Base-by-base conservation (phyloP, 1,139 yeast genomes). In the Candida sp. region DNA sequence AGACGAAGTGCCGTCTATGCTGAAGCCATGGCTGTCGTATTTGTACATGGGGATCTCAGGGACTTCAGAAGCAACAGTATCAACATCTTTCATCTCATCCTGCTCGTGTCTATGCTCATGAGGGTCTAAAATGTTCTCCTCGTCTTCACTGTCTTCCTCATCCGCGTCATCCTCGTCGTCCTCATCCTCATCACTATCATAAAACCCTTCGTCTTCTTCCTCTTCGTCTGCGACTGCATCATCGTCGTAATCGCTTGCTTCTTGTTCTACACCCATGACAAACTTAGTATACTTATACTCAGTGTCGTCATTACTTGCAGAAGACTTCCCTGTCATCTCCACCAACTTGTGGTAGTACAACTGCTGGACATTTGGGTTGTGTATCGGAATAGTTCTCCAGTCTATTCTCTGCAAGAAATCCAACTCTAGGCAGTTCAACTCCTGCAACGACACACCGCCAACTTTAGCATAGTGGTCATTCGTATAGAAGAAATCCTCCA, bases 391-490 rank as follows among this genome's bases (percentile, higher is more conserved):
- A 49, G 79, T 73, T 51, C 72, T 77, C 84, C 96, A 94, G 56
- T 86, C 86, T 9, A 94, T 94, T 56, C 94, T 75, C 46, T 83
- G 83, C 49, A 94, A 77, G 62, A 94, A 92, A 68, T 94, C 98
- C 50, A 89, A 85, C 65, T 94, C 99, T 44, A 94, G 75, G 53
- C 94, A 80, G 67, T 94, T 94, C 58, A 94, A 75, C 67, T 94
- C 99, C 53, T 87, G 81, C 42, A 88, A 75, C 38, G 94, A 91
- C 6, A 94, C 88, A 57, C 99, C 99, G 1, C 99, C 99, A 22
- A 94, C 98, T 65, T 90, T 89, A 8, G 98, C 97, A 65, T 94
- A 94, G 67, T 93, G 98, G 37, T 88, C 83, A 67, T 93, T 94
- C 5, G 98, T 92, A 68, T 96, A 93, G 67, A 94, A 94, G 42